Conservation (phyloP, 192 early-diverging fungal species). For the Mortierella hygrophila region DNA sequence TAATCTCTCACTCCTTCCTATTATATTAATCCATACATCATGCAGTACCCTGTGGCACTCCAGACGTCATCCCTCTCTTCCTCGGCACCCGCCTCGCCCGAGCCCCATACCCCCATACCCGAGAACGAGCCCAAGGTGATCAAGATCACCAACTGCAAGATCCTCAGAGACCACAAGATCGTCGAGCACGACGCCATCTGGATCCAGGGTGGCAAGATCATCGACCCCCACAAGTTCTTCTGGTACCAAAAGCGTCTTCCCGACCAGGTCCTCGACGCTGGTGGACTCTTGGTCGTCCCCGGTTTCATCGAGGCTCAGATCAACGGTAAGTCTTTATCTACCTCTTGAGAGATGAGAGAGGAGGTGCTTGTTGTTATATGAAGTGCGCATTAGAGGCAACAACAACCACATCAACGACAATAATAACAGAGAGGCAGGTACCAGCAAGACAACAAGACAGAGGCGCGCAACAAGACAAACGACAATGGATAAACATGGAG, state of each 20-base stretch:
- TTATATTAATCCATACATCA: neutral
- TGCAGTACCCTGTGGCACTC: slow-evolving; percentile 54
- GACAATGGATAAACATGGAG: slow-evolving; percentile 1
- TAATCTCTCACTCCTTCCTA: neutral
- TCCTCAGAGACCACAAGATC: slow-evolving; percentile 82
- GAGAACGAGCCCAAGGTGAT: slow-evolving; percentile 52
- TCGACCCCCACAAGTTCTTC: slow-evolving; percentile 79
- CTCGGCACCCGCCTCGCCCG: slow-evolving; percentile 40
- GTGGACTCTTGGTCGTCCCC: slow-evolving; percentile 79
- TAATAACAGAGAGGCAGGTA: neutral
- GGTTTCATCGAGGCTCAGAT: slow-evolving; percentile 88
- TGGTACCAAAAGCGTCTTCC: slow-evolving; percentile 74
- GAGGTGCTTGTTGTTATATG: neutral
- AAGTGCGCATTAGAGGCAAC: neutral
- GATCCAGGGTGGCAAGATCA: slow-evolving; percentile 83
- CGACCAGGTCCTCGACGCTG: slow-evolving; percentile 78
- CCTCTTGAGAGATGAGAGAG: neutral
- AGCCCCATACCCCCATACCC: slow-evolving; percentile 44
- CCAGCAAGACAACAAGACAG: no score
- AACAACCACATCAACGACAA: neutral
- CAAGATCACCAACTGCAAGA: slow-evolving; percentile 83
- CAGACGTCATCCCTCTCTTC: slow-evolving; percentile 19
- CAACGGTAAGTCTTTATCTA: slow-evolving; percentile 62
- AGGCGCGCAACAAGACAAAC: neutral
- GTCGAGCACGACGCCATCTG: slow-evolving; percentile 80